phyloP scores from a whole-genome alignment of 148 eudicot species.

The Arbutus unedo region DNA sequence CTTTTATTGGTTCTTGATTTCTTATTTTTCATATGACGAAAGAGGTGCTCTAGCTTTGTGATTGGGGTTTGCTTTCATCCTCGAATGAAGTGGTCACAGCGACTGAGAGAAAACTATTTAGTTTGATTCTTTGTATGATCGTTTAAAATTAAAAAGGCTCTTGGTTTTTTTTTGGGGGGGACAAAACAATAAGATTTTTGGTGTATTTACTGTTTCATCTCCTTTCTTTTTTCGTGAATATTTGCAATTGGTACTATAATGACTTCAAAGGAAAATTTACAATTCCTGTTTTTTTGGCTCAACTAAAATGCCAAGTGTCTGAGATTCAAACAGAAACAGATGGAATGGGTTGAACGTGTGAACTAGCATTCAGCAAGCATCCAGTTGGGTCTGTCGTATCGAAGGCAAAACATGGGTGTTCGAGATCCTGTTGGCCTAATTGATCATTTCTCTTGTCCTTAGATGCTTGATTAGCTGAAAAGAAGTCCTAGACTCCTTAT shows the following conservation, averaged over 20 bases:
- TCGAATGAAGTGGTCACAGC: neutral
- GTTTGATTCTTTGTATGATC: neutral
- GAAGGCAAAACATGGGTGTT: neutral
- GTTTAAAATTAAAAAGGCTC: neutral
- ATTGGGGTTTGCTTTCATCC: neutral
- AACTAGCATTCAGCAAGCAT: neutral
- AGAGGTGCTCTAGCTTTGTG: neutral
- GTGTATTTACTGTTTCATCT: neutral
- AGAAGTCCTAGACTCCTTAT: neutral
- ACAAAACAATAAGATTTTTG: neutral
- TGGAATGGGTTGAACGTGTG: neutral
- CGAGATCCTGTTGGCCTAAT: neutral
- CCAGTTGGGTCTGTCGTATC: neutral
- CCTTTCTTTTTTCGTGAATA: neutral
- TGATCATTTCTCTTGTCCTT: neutral
- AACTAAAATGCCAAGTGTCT: neutral
- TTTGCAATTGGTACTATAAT: neutral
- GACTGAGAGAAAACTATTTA: neutral
- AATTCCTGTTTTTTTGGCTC: neutral
- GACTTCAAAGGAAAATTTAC: neutral
- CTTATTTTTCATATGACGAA: neutral
- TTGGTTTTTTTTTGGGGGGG: neutral
- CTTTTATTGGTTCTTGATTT: too few relatives aligned
- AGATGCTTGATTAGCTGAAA: neutral
- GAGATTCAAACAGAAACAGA: neutral